Conservation (phyloP, 257 asterid genomes). For the Avicennia marina region DNA sequence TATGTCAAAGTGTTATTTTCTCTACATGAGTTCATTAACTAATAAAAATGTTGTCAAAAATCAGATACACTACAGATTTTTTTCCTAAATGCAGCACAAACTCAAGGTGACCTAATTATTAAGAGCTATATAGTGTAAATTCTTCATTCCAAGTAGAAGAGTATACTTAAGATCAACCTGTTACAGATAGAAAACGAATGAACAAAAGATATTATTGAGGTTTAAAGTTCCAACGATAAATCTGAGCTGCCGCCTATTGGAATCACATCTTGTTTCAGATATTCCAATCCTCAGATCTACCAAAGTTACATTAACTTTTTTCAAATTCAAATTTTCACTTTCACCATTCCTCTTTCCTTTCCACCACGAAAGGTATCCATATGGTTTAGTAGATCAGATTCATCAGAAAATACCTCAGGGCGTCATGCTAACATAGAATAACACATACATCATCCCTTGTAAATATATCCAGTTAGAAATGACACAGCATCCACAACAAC, state of each 20-base stretch:
- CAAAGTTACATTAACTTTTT: neutral
- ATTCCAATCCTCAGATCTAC: neutral
- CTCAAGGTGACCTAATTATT: neutral
- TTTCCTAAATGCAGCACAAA: conserved; percentile 4
- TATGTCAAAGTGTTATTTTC: conserved; percentile 4
- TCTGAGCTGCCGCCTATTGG: neutral
- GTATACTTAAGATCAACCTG: neutral
- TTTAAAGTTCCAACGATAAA: neutral
- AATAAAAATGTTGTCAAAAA: neutral
- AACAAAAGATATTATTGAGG: too few relatives aligned
- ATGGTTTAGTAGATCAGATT: too few relatives aligned
- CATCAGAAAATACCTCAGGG: neutral
- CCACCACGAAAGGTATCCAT: too few relatives aligned
- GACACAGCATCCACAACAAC: too few relatives aligned
- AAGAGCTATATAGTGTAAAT: neutral
- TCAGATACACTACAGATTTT: neutral
- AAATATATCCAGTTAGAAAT: too few relatives aligned
- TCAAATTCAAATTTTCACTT: neutral
- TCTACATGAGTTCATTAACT: conserved; percentile 3
- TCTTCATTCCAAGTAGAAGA: conserved; percentile 1
- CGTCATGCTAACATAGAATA: neutral
- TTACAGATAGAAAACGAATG: neutral
- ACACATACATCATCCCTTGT: neutral
- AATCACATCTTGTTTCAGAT: neutral
- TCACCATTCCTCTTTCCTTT: neutral